Percentiles rank a stretch among this genome's conserved stretches.
Conservation (phyloP, 768 basidiomycete genomes). For the Lactarius pseudohatsudake region DNA sequence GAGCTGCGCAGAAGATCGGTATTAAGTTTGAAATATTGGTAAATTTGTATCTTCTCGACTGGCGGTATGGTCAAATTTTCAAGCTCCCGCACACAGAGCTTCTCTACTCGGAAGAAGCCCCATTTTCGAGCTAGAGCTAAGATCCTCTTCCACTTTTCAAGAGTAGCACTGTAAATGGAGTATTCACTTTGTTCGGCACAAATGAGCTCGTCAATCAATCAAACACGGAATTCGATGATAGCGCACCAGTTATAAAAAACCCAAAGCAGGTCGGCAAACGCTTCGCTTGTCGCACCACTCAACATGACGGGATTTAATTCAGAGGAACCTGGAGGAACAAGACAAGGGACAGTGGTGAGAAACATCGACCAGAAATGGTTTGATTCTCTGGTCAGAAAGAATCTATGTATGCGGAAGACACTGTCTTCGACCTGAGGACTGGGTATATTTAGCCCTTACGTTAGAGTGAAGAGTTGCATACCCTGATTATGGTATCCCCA, state of each 20-base stretch:
- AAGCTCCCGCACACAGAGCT: constrained; percentile 54
- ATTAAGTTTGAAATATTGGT: constrained; percentile 54
- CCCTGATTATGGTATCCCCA: not conserved
- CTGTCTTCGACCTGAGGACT: constrained; percentile 52
- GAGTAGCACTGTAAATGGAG: constrained; percentile 50
- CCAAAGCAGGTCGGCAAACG: constrained; percentile 36
- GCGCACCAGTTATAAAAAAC: constrained; percentile 39
- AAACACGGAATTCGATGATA: constrained; percentile 21
- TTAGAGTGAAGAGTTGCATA: not conserved
- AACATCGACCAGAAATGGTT: constrained; percentile 40
- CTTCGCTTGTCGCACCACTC: constrained; percentile 30
- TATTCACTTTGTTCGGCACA: constrained; percentile 48
- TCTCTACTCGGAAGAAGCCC: constrained; percentile 52
- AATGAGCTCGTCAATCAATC: constrained; percentile 31
- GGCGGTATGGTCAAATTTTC: constrained; percentile 44
- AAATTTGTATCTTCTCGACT: constrained; percentile 55
- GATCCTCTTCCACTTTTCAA: constrained; percentile 55
- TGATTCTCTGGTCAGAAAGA: constrained; percentile 66
- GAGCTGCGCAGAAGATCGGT: constrained; percentile 47
- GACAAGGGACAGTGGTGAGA: constrained; percentile 28
- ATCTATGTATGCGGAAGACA: constrained; percentile 57
- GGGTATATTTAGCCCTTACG: not conserved
- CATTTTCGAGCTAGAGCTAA: constrained; percentile 54
- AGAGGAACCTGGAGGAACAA: constrained; percentile 33
- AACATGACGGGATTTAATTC: constrained; percentile 35